phyloP scores from a whole-genome alignment of 192 early-diverging fungal species.

The Mortierella antarctica region DNA sequence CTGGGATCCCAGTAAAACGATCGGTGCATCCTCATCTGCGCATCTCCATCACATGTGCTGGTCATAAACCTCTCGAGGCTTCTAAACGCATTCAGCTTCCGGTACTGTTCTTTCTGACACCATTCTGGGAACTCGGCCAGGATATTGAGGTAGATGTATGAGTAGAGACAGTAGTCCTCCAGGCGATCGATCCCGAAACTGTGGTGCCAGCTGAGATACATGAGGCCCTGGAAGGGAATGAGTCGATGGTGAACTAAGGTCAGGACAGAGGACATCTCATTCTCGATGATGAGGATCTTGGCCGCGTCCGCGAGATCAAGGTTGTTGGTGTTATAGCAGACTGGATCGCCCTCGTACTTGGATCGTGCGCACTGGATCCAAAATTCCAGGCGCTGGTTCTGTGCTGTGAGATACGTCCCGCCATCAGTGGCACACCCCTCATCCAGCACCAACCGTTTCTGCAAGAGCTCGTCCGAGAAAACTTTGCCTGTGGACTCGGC shows the following conservation, averaged over 20 bases:
- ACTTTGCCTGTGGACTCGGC: constrained; percentile 8
- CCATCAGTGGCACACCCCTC: neutral
- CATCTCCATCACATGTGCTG: constrained; percentile 14
- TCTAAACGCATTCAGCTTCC: constrained; percentile 7
- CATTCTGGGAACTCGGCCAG: constrained; percentile 21
- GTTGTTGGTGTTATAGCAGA: neutral
- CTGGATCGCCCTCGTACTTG: neutral
- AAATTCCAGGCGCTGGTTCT: constrained; percentile 21
- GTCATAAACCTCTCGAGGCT: constrained; percentile 5
- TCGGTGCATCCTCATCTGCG: constrained; percentile 18
- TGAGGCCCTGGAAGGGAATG: constrained; percentile 5
- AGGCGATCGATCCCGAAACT: constrained; percentile 18
- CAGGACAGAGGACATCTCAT: constrained; percentile 15
- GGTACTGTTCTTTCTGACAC: constrained; percentile 17
- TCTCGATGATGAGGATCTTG: constrained; percentile 22
- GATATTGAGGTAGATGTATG: constrained; percentile 19
- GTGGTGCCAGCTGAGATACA: neutral
- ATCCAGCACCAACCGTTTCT: neutral
- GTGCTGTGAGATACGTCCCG: constrained; percentile 3
- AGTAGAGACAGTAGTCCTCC: constrained; percentile 4
- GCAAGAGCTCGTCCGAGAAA: constrained; percentile 12
- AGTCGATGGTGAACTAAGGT: constrained; percentile 16
- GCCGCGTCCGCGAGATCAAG: constrained; percentile 13
- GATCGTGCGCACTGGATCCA: neutral
- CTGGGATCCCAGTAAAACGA: constrained; percentile 15